These are phyloP conservation scores for Earliella scabrosa DNA, from an alignment of 1,284 basidiomycete genomes.

Conservation along the genomic window DNA sequence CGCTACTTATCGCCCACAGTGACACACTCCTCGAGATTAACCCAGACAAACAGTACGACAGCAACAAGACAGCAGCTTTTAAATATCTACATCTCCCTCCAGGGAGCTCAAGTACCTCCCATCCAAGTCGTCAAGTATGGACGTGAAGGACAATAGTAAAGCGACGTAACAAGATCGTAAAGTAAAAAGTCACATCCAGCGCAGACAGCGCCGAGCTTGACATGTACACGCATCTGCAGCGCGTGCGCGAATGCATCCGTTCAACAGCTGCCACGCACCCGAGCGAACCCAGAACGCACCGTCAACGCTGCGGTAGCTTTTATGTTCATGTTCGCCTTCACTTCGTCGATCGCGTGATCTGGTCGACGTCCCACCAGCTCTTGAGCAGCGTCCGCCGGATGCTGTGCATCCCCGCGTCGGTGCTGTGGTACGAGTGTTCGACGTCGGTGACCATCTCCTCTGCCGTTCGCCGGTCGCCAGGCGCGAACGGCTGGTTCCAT, in stretches of 20 bases:
- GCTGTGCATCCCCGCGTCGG: conserved; percentile 49
- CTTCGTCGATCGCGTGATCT: conserved; percentile 33
- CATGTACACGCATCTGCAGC: background rate
- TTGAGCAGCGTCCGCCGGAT: conserved; percentile 56
- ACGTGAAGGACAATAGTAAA: conserved; percentile 7
- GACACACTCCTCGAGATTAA: conserved; percentile 1
- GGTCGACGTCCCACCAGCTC: conserved; percentile 59
- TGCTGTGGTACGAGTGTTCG: conserved; percentile 39
- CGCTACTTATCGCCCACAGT: background rate
- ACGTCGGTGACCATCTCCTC: conserved; percentile 49
- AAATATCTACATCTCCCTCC: conserved; percentile 2
- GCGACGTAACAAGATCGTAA: too few relatives aligned
- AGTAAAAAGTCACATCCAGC: background rate
- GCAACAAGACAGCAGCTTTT: background rate
- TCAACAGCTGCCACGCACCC: background rate
- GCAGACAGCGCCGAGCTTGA: background rate
- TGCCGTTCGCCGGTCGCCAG: conserved; percentile 60
- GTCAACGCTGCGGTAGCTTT: too few relatives aligned
- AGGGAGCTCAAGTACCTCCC: background rate
- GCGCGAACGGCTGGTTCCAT: conserved; percentile 71
- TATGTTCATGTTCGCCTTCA: too few relatives aligned
- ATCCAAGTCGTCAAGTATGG: conserved; percentile 11
- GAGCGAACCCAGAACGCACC: too few relatives aligned
- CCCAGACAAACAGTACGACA: conserved; percentile 6
- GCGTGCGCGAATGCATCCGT: background rate